Evolutionary conservation across 2,329 filamentous ascomycete species (phyloP), one percentile per base, ranked within the genome.

Genomic region (Ophiognomonia clavigignenti-juglandacearum): DNA sequence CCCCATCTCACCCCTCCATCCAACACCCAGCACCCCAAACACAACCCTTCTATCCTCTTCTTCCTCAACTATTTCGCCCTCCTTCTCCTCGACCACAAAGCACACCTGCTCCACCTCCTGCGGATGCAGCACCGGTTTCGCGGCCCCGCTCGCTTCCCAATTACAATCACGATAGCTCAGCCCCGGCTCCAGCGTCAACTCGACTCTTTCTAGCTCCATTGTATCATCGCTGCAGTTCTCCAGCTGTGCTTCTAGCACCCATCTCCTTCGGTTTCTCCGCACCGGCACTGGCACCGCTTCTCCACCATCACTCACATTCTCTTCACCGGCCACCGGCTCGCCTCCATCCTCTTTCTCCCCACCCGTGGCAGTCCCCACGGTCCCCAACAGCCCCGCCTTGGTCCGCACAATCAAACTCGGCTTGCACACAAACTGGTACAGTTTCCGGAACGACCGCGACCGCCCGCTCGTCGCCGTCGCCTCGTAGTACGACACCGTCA

Each of bases 371-470:
- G 55, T 42, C 63, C 74, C 61, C 47, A 14, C 5, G 8, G 29
- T 10, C 10, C 5, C 29, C 13, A 88, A 61, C 43, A 82, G 75
- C 4, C 86, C 87, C 3, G 89, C 80, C 64, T 97, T 98, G 1
- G 92, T 96, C 53, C 92, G 77, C 50, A 98, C 92, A 53, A 91
- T 88, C 56, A 98, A 72, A 51, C 90, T 86, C 32, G 88, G 82
- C 70, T 95, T 92, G 61, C 91, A 93, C 46, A 95, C 84, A 62
- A 98, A 98, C 65, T 97, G 93, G 65, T 97, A 98, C 51, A 98
- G 71, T 69, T 97, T 97, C 55, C 92, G 76, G 62, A 97, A 97
- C 9, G 89, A 95, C 50, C 93, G 75, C 31, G 87, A 85, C 41
- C 88, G 78, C 3, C 81, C 81, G 54, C 76, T 79, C 16, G 78